Base-by-base conservation (phyloP, 1,139 yeast species). In the Maudiozyma humilis region DNA sequence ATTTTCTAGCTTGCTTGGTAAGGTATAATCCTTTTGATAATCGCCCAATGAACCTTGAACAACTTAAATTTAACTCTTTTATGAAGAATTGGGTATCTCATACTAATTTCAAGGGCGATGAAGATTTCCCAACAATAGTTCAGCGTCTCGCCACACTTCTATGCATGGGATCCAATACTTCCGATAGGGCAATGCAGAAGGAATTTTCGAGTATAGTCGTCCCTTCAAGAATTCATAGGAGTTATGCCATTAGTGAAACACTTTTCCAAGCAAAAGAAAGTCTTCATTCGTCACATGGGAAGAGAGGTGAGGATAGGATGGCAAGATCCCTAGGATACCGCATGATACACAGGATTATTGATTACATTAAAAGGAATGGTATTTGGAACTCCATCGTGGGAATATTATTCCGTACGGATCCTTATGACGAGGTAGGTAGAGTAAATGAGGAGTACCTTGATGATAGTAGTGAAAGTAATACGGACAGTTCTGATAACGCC, bases 101-200 rank as follows among this genome's bases (percentile, higher is more conserved):
- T 40, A 44, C 62, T 36, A 59, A 57, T 40, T 55, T 59, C 38
- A 60, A 59, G 1, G 66, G 65, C 5, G 65, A 62, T 38, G 63
- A 60, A 47, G 65, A 62, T 33, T 60, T 53, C 40, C 49, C 59
- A 14, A 43, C 42, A 15, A 56, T 57, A 13, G 49, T 57, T n/a
- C 47, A 50, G 23, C 59, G 53, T 42, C 47, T 59, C 12, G 62
- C 62, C 4, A 38, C 54, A 27, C 39, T 60, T 35, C 45, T 62
- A 25, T 56, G 59, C 36, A 51, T 52, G 16, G 60, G 58, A 2
- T 46, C 47, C 5, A 56, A 55, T 30, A 43, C 52, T 2, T 47
- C 51, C 30, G 51, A 42, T 15, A 36, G 23, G n/a, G 20, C 42
- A 20, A 38, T 47, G 15, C 42, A 47, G 31, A 44, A 29, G 20